Base-by-base conservation (phyloP, 1,139 yeast genomes). In the Geotrichum bryndzae region DNA sequence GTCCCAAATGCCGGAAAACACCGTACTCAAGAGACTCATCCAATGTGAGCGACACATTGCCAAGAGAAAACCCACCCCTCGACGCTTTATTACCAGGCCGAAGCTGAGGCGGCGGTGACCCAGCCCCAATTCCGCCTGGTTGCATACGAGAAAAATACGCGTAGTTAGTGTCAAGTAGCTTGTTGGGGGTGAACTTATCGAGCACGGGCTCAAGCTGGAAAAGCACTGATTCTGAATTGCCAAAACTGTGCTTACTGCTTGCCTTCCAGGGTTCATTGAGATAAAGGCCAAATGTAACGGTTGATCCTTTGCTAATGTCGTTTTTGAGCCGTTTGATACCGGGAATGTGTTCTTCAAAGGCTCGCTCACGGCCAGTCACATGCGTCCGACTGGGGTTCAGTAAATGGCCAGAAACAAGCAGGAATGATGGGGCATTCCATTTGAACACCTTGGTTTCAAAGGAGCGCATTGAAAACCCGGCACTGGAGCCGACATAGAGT, bases 381-480 rank as follows among this genome's bases (percentile, higher is more conserved):
- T 62, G 60, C n/a, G 59, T 57, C 33, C 33, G 33, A 7, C 54
- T 61, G n/a, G 63, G 54, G 48, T 50, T 56, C n/a, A 62, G 38
- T 35, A 60, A 81, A 79, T 48, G 66, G 56, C 97, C 98, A 3
- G 84, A 81, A 0, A 92, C 79, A 0, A 92, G 66, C 13, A 92
- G 67, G 1, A 90, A 71, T 0, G 97, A 84, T 0, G 97, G 96
- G 0, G 96, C 96, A 67, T 83, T 85, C 97, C 97, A 92, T 70
- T 90, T 90, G 76, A 90, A 86, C 0, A 87, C 89, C 67, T 87
- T 90, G 65, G 87, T 82, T 73, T 92, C 96, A 63, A 92, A 81
- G 0, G 97, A 87, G 53, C 96, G 77, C 80, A 92, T 88, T 0
- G 97, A 89, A 70, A 88, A 92, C 0, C 98, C 98, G 27, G 85